Base-by-base conservation (phyloP, 345 rosid genomes). In the Atalantia buxifolia region DNA sequence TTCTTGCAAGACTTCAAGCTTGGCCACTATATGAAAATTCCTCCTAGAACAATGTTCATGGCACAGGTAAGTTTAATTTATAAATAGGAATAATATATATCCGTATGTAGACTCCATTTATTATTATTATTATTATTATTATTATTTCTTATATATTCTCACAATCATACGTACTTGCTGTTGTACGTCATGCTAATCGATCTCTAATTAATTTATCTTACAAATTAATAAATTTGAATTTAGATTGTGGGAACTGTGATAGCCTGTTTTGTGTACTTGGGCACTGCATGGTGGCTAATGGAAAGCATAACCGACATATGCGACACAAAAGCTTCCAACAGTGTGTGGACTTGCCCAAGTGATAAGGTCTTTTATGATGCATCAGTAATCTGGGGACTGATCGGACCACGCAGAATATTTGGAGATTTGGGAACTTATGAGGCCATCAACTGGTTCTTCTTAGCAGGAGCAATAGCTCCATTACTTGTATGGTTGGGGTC, bases 261-360 rank as follows among this genome's bases (percentile, higher is more conserved):
- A 71, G 98, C 99, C 24, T 92, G 95, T 70, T 57, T 92, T 5
- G 92, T 92, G 28, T 94, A 94, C 87, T 77, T 96, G 77, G 50
- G 82, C 81, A 96, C 99, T 3, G 97, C 99, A 40, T 94, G 99
- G 99, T 96, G 99, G 99, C 88, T 96, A 71, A 84, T 96, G 95
- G 99, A 94, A 81, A 90, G 92, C 24, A 96, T 96, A 70, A 67
- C 99, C 0, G 88, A 92, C 81, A 89, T 94, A 73, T 96, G 98
- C 4, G 92, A 90, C 30, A 77, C 92, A 27, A 81, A 91, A 33
- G 84, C 92, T 71, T 83, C 97, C 3, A 66, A 86, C 64, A 90
- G 92, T 28, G 90, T 90, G 5, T 96, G 99, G 98, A 96, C 98
- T 7, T 96, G 98, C 79, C 99, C 98, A 0, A 68, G 85, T 0